Evolutionary conservation across 371 early-diverging fungal species (phyloP), one percentile per base, ranked within the genome.

Genomic region (Circinella minor): DNA sequence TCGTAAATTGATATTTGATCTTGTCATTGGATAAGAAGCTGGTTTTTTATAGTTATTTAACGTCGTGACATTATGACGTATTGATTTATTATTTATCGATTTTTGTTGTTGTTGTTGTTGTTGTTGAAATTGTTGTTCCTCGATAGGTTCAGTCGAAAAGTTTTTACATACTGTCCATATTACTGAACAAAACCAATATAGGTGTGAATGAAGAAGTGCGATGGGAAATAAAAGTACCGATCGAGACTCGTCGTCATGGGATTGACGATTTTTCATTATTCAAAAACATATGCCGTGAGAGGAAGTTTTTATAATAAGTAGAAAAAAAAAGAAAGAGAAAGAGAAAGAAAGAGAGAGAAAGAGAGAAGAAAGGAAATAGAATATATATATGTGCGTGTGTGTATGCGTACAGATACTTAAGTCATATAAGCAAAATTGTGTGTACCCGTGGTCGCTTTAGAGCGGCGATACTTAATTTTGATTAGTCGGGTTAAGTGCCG

Each of bases 161-260:
- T 57, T 14, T 27, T 61, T 55, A 51, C 69, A 65, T 18, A 72
- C 27, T 17, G 73, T 65, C 69, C 73, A 68, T 5, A 72, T 60
- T 38, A 69, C 68, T 4, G 73, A 72, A 34, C 69, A 72, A 4
- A 72, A 36, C 73, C 73, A 72, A 36, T 62, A 72, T 3, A 72
- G 18, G 39, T 65, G 73, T 7, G 73, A 63, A 20, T 72, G 73
- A n/a, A 72, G 37, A 10, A 68, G 10, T 7, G 73, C 73, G 49
- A 68, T 34, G 43, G 73, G 65, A 36, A 72, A 36, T 15, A 68
- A 63, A 13, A 67, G 61, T 37, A 69, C 49, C 27, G 63, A 46
- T 5, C 59, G 69, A 10, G 48, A 60, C 36, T 60, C 36, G 37
- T 70, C 64, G 59, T 63, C 55, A 48, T 51, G 34, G 36, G 49